phyloP scores from a whole-genome alignment of 148 eudicot species.

The Silene conica region DNA sequence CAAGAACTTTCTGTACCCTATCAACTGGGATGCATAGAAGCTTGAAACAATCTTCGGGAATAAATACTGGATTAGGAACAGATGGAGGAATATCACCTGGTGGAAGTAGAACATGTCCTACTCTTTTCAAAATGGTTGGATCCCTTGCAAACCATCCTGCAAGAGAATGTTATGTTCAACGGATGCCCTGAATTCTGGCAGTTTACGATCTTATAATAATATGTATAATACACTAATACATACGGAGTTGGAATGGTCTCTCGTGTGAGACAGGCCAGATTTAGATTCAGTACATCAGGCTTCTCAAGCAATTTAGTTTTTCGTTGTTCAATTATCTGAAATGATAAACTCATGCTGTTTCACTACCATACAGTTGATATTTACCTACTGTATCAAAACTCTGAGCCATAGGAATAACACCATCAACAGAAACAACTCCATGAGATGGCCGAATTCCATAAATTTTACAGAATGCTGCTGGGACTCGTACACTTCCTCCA shows the following conservation, averaged over 20 bases:
- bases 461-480: constrained; percentile 83
- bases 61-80: constrained; percentile 41
- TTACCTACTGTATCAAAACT: constrained; percentile 96
- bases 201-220: too few relatives aligned
- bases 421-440: constrained; percentile 63
- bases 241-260: neutral
- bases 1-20: constrained; percentile 43
- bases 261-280: too few relatives aligned
- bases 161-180: constrained; percentile 16
- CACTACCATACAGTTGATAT: constrained; percentile 5
- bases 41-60: constrained; percentile 83
- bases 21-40: constrained; percentile 57
- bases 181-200: neutral
- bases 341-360: too few relatives aligned
- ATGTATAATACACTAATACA: neutral
- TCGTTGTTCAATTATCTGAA: too few relatives aligned
- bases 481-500: constrained; percentile 95
- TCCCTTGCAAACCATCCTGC: constrained; percentile 97
- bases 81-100: constrained; percentile 26
- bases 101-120: constrained; percentile 61
- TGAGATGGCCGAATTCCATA: constrained; percentile 95
- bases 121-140: constrained; percentile 48
- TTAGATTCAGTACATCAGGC: neutral
- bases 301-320: neutral
- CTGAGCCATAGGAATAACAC: constrained; percentile 91